Evolutionary conservation across 1,284 basidiomycete genomes (phyloP).

Genomic region (Trametes hirsuta): DNA sequence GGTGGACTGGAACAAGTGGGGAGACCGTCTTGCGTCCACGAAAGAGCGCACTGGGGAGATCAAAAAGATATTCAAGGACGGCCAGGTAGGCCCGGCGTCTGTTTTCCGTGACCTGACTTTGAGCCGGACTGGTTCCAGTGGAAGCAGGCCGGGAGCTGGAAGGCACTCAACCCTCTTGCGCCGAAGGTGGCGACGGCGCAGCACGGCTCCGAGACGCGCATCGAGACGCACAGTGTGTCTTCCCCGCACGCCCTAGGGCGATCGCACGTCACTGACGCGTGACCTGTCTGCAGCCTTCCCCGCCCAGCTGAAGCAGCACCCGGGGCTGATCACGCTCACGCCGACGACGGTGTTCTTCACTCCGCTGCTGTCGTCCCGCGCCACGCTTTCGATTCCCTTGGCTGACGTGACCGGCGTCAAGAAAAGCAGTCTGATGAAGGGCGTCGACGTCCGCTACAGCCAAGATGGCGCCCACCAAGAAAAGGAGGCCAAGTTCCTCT

Average conservation of each 20-base stretch:
- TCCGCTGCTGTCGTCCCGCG: conserved; percentile 47
- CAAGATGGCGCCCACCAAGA: conserved; percentile 37
- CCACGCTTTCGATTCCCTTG: conserved; percentile 51
- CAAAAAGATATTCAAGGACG: conserved; percentile 43
- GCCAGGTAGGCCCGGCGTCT: conserved; percentile 35
- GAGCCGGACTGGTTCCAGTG: conserved; percentile 21
- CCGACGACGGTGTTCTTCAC: conserved; percentile 55
- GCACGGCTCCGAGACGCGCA: conserved; percentile 21
- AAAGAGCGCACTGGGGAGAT: conserved; percentile 48
- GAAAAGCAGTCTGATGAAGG: conserved; percentile 57
- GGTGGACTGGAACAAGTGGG: conserved; percentile 61
- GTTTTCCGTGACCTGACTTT: neutral
- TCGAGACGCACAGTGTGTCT: conserved; percentile 46
- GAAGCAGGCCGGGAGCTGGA: conserved; percentile 33
- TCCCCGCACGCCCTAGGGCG: neutral
- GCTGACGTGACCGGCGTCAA: conserved; percentile 56
- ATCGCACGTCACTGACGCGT: conserved; percentile 8
- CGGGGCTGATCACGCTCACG: conserved; percentile 64
- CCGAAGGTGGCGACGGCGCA: conserved; percentile 21
- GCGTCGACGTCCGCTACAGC: conserved; percentile 53
- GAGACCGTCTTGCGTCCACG: conserved; percentile 46
- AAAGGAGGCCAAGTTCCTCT: conserved; percentile 57
- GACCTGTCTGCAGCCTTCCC: conserved; percentile 51
- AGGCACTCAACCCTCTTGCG: conserved; percentile 25
- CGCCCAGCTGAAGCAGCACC: conserved; percentile 55